A percentile compares a stretch with the other conserved stretches of the same genome.
These are phyloP conservation scores for Lumnitzera littorea DNA, from an alignment of 345 rosid species.

Conservation along the genomic window DNA sequence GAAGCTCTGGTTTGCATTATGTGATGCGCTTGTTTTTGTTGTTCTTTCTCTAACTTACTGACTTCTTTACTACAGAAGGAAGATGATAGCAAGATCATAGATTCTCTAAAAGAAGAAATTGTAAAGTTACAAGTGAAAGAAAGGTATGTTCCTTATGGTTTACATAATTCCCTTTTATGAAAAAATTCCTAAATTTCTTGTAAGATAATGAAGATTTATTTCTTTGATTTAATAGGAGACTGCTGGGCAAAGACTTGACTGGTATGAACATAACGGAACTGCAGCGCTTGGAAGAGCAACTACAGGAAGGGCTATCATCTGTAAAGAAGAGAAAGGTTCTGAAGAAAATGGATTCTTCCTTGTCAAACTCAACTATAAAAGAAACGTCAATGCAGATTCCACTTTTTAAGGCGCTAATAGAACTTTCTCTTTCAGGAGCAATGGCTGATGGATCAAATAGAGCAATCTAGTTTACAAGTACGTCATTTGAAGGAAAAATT, in stretches of 20 bases:
- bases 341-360: background rate
- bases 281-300: constrained; percentile 64
- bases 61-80: constrained; percentile 31
- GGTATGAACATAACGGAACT: constrained; percentile 62
- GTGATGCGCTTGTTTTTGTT: too few species aligned
- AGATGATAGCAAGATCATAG: constrained; percentile 35
- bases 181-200: constrained; percentile 4
- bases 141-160: constrained; percentile 39
- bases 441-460: constrained; percentile 59
- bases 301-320: constrained; percentile 47
- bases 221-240: constrained; percentile 32
- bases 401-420: too few species aligned
- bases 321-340: constrained; percentile 76
- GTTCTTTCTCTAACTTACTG: background rate
- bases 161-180: background rate
- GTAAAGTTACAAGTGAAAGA: constrained; percentile 66
- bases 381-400: too few species aligned
- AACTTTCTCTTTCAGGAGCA: constrained; percentile 51
- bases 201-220: background rate
- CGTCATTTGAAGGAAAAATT: background rate
- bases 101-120: constrained; percentile 51
- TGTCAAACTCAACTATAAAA: background rate
- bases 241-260: constrained; percentile 62
- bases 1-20: too few species aligned
- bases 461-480: constrained; percentile 80